Evolutionary conservation across 2,329 filamentous ascomycete species (phyloP).

Genomic region (Niveomyces coronatus): DNA sequence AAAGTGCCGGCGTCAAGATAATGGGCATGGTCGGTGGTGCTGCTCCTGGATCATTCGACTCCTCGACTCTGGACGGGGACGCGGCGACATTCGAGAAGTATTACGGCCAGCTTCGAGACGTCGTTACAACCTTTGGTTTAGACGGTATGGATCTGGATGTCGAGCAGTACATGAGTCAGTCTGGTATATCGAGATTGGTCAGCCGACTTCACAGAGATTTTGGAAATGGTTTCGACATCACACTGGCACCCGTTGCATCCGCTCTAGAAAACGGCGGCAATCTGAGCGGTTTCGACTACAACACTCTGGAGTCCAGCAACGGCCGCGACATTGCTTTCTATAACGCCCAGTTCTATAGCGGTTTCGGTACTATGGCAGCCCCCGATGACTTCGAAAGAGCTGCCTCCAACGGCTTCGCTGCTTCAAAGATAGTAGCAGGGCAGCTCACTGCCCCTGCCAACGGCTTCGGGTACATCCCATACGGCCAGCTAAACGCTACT

Average conservation of each 20-base stretch:
- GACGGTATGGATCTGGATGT: constrained; percentile 67
- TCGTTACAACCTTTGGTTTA: constrained; percentile 49
- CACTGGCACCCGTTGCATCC: constrained; percentile 68
- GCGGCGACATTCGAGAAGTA: constrained; percentile 58
- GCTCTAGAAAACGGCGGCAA: constrained; percentile 48
- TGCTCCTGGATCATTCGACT: constrained; percentile 58
- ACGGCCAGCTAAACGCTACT: constrained; percentile 33
- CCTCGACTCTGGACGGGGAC: constrained; percentile 41
- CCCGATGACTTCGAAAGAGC: constrained; percentile 34
- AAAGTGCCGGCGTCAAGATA: constrained; percentile 62
- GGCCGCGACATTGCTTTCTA: constrained; percentile 65
- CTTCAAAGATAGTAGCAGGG: constrained; percentile 63
- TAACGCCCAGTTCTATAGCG: constrained; percentile 83
- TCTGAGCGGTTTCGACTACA: constrained; percentile 71
- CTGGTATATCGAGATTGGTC: constrained; percentile 53
- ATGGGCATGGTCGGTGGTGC: constrained; percentile 80
- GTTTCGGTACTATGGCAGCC: constrained; percentile 52
- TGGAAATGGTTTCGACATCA: constrained; percentile 59
- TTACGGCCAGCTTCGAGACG: constrained; percentile 55
- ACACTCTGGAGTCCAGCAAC: constrained; percentile 52
- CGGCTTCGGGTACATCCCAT: constrained; percentile 39
- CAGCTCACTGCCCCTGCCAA: constrained; percentile 66
- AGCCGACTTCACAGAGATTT: constrained; percentile 58
- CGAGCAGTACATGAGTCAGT: constrained; percentile 61
- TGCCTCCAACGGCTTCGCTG: constrained; percentile 53